phyloP scores from a whole-genome alignment of 495 filamentous ascomycete genomes.

The Neurospora sp. region DNA sequence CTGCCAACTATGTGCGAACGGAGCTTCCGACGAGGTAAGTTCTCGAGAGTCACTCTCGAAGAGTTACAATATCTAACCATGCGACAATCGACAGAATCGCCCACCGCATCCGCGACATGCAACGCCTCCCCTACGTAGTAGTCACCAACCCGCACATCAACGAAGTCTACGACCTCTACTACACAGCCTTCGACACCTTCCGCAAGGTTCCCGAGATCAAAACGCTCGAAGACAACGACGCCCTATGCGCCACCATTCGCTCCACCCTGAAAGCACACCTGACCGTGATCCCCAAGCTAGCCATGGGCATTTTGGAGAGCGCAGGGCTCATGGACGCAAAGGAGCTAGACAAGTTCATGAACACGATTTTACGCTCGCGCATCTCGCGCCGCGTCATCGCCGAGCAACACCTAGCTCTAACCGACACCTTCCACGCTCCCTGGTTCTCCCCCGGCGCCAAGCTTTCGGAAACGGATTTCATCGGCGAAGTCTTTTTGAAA shows the following conservation, averaged over 20 bases:
- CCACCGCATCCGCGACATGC: slow-evolving; percentile 94
- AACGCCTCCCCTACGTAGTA: slow-evolving; percentile 90
- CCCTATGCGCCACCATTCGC: slow-evolving; percentile 71
- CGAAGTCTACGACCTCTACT: slow-evolving; percentile 94
- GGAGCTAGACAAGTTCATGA: slow-evolving; percentile 90
- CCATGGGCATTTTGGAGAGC: slow-evolving; percentile 88
- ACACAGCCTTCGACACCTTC: slow-evolving; percentile 84
- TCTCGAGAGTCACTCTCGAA: no score
- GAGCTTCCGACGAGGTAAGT: slow-evolving; percentile 81
- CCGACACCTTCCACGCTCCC: slow-evolving; percentile 85
- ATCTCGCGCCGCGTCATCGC: slow-evolving; percentile 95
- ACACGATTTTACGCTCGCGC: slow-evolving; percentile 77
- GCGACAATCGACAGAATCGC: slow-evolving; percentile 48
- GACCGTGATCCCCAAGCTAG: slow-evolving; percentile 84
- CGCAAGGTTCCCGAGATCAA: slow-evolving; percentile 75
- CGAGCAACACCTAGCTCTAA: slow-evolving; percentile 94
- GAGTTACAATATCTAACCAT: background rate
- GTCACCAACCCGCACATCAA: slow-evolving; percentile 91
- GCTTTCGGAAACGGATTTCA: slow-evolving; percentile 68
- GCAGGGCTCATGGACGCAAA: slow-evolving; percentile 65
- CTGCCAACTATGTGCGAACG: slow-evolving; percentile 93
- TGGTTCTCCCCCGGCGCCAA: slow-evolving; percentile 84
- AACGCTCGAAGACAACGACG: slow-evolving; percentile 82
- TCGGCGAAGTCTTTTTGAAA: slow-evolving; percentile 91
- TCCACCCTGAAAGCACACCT: slow-evolving; percentile 78